A percentile compares a stretch with the other conserved stretches of the same genome.
Evolutionary conservation across 129 eudicot genomes (phyloP).

Genomic region (Ambrosia artemisiifolia): DNA sequence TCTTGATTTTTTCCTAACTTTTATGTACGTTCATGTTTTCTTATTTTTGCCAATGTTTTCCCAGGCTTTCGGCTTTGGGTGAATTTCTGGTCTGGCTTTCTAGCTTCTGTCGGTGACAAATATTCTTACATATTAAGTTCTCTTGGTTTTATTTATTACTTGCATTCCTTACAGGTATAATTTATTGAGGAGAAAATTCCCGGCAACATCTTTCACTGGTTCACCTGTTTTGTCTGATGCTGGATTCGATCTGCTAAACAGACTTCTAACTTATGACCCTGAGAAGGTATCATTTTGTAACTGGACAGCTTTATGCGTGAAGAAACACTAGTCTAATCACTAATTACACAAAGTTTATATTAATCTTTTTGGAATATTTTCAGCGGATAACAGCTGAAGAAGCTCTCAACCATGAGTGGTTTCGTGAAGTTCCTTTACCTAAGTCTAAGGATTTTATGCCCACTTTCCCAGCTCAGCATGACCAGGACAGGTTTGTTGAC

Average conservation of each 20-base stretch:
- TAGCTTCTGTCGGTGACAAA: constrained; percentile 82
- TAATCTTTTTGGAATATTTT: background rate
- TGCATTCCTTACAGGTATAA: constrained; percentile 62
- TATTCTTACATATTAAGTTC: constrained; percentile 28
- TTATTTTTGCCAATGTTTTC: constrained; percentile 62
- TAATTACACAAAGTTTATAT: no score
- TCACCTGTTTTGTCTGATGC: constrained; percentile 90
- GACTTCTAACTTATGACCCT: constrained; percentile 85
- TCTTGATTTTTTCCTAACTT: background rate
- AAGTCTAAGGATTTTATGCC: constrained; percentile 98
- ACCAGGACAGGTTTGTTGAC: constrained; percentile 66
- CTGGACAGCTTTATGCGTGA: background rate
- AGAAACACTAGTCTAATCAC: background rate
- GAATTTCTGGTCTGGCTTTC: constrained; percentile 90
- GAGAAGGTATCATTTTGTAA: constrained; percentile 55
- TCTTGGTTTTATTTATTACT: constrained; percentile 48
- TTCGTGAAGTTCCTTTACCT: constrained; percentile 96
- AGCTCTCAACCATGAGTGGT: constrained; percentile 95
- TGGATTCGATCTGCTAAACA: constrained; percentile 89
- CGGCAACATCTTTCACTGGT: constrained; percentile 93
- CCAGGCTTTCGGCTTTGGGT: constrained; percentile 99
- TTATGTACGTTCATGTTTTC: constrained; percentile 34
- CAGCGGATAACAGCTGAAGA: constrained; percentile 92
- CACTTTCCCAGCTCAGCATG: constrained; percentile 98
- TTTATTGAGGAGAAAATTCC: constrained; percentile 69